Evolutionary conservation across 2,329 filamentous ascomycete species (phyloP).

Genomic region (Apiospora arundinis): DNA sequence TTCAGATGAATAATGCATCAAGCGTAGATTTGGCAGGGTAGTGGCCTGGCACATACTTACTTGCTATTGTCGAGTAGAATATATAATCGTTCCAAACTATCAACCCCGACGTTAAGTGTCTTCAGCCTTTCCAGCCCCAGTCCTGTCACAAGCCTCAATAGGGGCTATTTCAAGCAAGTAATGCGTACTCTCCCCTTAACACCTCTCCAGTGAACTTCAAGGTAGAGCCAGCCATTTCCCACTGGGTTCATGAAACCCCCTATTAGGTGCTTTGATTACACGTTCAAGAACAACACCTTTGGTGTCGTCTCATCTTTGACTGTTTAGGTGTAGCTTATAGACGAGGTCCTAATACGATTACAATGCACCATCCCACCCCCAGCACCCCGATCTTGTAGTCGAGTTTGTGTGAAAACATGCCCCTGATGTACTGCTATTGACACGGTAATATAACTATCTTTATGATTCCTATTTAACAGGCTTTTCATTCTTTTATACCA

Average conservation of each 20-base stretch:
- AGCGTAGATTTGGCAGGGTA: neutral
- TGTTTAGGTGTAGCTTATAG: too few relatives aligned
- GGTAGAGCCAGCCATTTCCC: neutral
- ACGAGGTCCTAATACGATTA: too few relatives aligned
- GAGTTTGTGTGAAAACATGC: neutral
- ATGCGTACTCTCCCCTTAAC: neutral
- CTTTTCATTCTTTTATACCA: too few relatives aligned
- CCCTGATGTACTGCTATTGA: too few relatives aligned
- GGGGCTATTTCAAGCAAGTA: neutral
- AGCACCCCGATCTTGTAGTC: neutral
- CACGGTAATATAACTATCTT: too few relatives aligned
- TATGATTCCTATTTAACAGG: too few relatives aligned
- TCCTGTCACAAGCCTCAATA: neutral
- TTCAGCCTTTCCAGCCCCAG: neutral
- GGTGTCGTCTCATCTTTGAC: neutral
- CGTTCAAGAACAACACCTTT: neutral
- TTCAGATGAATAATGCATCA: constrained; percentile 12
- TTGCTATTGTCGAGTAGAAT: neutral
- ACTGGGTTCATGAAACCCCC: neutral
- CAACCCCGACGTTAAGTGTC: neutral
- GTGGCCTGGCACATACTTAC: neutral
- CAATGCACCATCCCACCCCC: neutral
- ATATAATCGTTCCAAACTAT: neutral
- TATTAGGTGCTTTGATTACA: neutral
- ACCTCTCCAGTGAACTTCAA: neutral